These are phyloP conservation scores for Schoenoplectus triqueter DNA, from an alignment of 202 grass and related monocot genomes.

Conservation along the genomic window DNA sequence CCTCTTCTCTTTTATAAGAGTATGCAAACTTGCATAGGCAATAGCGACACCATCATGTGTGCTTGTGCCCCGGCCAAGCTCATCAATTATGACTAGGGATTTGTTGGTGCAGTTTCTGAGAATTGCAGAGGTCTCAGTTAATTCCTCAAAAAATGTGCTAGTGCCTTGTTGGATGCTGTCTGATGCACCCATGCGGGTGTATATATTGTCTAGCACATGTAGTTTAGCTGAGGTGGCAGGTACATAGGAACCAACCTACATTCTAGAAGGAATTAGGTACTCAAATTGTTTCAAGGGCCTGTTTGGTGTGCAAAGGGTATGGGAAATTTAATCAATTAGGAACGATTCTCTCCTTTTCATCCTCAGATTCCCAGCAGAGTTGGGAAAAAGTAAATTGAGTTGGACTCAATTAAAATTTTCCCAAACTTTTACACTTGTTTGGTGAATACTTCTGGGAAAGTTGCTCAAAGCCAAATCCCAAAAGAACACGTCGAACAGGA, in stretches of 20 bases:
- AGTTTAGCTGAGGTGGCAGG: conserved; percentile 78
- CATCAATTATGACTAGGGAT: conserved; percentile 94
- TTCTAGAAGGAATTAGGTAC: conserved; percentile 41
- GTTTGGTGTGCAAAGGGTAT: no score
- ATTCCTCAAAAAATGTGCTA: conserved; percentile 91
- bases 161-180: conserved; percentile 92
- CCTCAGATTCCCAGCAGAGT: no score
- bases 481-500: no score
- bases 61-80: conserved; percentile 93
- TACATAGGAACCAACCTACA: conserved; percentile 87
- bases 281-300: not conserved
- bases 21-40: conserved; percentile 78
- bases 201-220: conserved; percentile 86
- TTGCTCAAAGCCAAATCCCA: no score
- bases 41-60: conserved; percentile 90
- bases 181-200: conserved; percentile 89
- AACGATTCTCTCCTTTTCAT: no score
- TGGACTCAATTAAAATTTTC: no score
- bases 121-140: conserved; percentile 83
- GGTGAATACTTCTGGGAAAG: no score
- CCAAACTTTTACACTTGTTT: no score
- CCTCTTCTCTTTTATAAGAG: conserved; percentile 72
- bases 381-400: no score
- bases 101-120: conserved; percentile 70
- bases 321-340: no score